Percentiles rank a stretch among this genome's conserved stretches.
phyloP scores from a whole-genome alignment of 805 yeast species.

The Saccharomyces eubayanus region DNA sequence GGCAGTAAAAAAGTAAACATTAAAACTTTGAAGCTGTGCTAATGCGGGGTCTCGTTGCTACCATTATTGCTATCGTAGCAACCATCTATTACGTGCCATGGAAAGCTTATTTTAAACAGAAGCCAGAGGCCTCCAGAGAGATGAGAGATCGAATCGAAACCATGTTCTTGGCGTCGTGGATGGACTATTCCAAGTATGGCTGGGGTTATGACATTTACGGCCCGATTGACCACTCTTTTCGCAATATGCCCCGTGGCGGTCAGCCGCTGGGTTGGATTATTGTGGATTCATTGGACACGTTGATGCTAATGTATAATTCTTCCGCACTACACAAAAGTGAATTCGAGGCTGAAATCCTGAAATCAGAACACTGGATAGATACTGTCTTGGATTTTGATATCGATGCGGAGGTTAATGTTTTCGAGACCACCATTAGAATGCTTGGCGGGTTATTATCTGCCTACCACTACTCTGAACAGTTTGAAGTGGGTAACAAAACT shows the following conservation, averaged over 20 bases:
- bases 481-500: slow-evolving; percentile 14
- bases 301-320: slow-evolving; percentile 61
- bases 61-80: slow-evolving; percentile 5
- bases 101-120: neutral
- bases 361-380: slow-evolving; percentile 68
- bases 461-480: slow-evolving; percentile 43
- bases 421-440: slow-evolving; percentile 93
- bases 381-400: slow-evolving; percentile 61
- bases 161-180: slow-evolving; percentile 74
- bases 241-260: slow-evolving; percentile 61
- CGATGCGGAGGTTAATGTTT: slow-evolving; percentile 69
- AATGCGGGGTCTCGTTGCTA: slow-evolving; percentile 4
- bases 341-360: slow-evolving; percentile 46
- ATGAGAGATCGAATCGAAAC: slow-evolving; percentile 43
- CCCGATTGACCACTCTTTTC: slow-evolving; percentile 55
- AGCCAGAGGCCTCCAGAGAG: slow-evolving; percentile 1
- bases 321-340: slow-evolving; percentile 14
- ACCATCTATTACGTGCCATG: neutral
- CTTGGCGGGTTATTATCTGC: slow-evolving; percentile 88
- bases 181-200: slow-evolving; percentile 55
- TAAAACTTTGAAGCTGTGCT: neutral
- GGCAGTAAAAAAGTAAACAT: neutral
- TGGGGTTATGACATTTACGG: slow-evolving; percentile 79
- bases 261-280: slow-evolving; percentile 87
- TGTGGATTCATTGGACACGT: slow-evolving; percentile 78